phyloP scores from a whole-genome alignment of 495 filamentous ascomycete genomes.

The Polyplosphaeria fusca region DNA sequence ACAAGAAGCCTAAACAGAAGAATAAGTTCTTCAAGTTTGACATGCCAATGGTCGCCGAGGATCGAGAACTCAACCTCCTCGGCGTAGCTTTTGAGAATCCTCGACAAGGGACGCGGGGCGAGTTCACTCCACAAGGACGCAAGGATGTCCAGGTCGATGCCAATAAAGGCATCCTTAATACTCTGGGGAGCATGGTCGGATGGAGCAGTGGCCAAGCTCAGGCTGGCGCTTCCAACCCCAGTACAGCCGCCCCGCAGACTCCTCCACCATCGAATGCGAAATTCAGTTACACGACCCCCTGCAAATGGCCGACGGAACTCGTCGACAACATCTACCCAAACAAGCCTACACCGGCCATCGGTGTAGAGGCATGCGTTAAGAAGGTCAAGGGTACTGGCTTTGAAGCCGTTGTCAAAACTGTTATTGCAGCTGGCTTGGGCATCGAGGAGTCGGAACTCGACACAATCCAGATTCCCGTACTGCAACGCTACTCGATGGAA shows the following conservation, averaged over 20 bases:
- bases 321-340: background rate
- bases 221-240: no score
- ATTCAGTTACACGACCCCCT: background rate
- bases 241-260: no score
- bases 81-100: background rate
- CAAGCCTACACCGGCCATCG: background rate
- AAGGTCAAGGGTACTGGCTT: background rate
- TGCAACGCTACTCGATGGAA: background rate
- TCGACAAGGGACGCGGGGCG: background rate
- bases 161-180: no score
- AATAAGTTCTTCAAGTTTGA: background rate
- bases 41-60: background rate
- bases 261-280: no score
- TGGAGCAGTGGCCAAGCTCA: no score
- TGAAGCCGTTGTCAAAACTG: background rate
- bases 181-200: no score
- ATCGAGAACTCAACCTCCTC: background rate
- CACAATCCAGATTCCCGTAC: background rate
- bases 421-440: background rate
- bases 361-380: background rate
- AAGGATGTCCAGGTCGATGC: no score
- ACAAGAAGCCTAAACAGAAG: background rate
- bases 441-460: background rate
- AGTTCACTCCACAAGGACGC: background rate
- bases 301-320: background rate